These are phyloP conservation scores for Alternaria hordeiaustralica DNA, from an alignment of 2,329 filamentous ascomycete species.

Conservation along the genomic window DNA sequence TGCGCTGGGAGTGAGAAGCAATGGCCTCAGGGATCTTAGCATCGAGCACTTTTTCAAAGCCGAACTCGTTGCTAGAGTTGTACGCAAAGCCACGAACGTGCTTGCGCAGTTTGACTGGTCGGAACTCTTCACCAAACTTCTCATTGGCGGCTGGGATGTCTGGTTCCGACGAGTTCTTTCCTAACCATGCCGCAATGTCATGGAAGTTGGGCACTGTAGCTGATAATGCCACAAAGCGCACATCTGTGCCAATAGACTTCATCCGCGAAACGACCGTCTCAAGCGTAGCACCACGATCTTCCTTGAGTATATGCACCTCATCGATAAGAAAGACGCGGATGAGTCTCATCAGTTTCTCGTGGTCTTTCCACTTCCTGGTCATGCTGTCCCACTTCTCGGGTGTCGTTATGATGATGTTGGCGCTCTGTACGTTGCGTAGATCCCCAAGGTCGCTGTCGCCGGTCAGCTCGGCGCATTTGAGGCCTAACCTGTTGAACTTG, in stretches of 20 bases:
- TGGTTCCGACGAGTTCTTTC: constrained; percentile 65
- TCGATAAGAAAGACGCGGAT: constrained; percentile 85
- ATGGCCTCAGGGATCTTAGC: constrained; percentile 71
- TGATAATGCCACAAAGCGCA: constrained; percentile 81
- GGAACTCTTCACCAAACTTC: constrained; percentile 78
- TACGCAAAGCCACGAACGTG: constrained; percentile 75
- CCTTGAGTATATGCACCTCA: constrained; percentile 86
- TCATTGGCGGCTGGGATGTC: constrained; percentile 70
- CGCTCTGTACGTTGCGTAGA: constrained; percentile 71
- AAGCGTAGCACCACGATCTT: constrained; percentile 77
- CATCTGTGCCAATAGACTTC: constrained; percentile 77
- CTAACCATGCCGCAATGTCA: constrained; percentile 82
- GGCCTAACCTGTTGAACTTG: constrained; percentile 72
- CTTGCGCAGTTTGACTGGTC: constrained; percentile 78
- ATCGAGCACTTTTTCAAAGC: constrained; percentile 74
- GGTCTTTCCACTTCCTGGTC: constrained; percentile 85
- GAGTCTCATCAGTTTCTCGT: constrained; percentile 74
- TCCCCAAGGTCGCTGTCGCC: constrained; percentile 77
- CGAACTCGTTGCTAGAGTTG: constrained; percentile 70
- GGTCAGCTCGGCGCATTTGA: constrained; percentile 78
- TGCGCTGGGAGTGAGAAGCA: constrained; percentile 68
- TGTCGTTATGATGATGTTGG: constrained; percentile 84
- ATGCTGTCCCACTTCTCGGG: constrained; percentile 93
- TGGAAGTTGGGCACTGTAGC: constrained; percentile 83
- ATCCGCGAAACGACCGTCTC: constrained; percentile 87